Percentiles rank a stretch among this genome's conserved stretches.
These are phyloP conservation scores for Aspergillus sclerotialis DNA, from an alignment of 2,329 filamentous ascomycete genomes.

Conservation along the genomic window DNA sequence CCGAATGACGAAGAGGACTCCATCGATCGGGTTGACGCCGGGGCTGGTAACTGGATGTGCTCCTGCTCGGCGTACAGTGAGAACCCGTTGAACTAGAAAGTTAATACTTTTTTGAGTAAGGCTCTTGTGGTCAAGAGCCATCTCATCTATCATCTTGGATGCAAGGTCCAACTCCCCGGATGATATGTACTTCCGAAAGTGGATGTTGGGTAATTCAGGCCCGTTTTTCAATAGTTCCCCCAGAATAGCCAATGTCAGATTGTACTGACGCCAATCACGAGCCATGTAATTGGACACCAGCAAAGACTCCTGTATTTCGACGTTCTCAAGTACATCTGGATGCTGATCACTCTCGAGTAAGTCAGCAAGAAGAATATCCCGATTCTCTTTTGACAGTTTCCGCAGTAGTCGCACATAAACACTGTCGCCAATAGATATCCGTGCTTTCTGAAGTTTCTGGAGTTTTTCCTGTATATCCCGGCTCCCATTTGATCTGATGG, in stretches of 20 bases:
- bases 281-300: conserved; percentile 46
- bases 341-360: conserved; percentile 57
- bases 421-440: conserved; percentile 56
- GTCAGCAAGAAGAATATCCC: conserved; percentile 46
- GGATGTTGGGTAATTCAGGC: conserved; percentile 27
- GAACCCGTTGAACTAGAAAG: conserved; percentile 32
- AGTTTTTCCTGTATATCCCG: conserved; percentile 55
- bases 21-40: conserved; percentile 27
- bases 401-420: conserved; percentile 61
- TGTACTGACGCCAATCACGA: conserved; percentile 46
- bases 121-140: conserved; percentile 39
- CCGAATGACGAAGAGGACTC: conserved; percentile 39
- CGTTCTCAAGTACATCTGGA: conserved; percentile 56
- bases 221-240: conserved; percentile 29
- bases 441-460: conserved; percentile 51
- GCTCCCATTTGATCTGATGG: conserved; percentile 54
- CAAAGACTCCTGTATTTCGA: conserved; percentile 46
- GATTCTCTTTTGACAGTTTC: conserved; percentile 53
- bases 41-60: conserved; percentile 16
- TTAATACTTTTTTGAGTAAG: conserved; percentile 40
- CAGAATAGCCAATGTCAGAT: conserved; percentile 51
- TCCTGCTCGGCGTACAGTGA: conserved; percentile 23
- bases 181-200: conserved; percentile 33
- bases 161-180: conserved; percentile 24
- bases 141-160: conserved; percentile 38